Evolutionary conservation across 306 rosid species (phyloP), one percentile per base, ranked within the genome.

Genomic region (Vachellia collinsii): DNA sequence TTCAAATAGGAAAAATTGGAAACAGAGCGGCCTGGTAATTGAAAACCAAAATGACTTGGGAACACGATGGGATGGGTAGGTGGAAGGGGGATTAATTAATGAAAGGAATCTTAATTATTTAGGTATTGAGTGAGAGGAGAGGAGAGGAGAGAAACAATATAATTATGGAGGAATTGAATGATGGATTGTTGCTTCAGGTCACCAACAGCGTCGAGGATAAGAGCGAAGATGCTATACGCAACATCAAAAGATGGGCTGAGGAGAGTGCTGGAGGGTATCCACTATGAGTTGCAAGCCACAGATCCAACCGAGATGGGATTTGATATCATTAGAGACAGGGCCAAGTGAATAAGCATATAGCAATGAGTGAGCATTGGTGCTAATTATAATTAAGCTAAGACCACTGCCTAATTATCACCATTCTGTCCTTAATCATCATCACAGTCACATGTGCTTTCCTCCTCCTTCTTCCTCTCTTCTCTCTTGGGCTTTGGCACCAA

Each of bases 251-350:
- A 38, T 81, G 95, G 95, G 79, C 80, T 91, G 82, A 87, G 95
- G 75, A 84, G 91, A 86, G 95, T 86, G 54, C 78, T 89, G 20
- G 95, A 91, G 25, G 95, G 95, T 5, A 83, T 91, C 46, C 81
- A 77, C 89, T 91, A 87, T 67, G 95, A 89, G 70, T 83, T 91
- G 1, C 95, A 91, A 79, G 95, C 95, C 17, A 91, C 93, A 1
- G 95, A 91, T 70, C 95, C 95, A 11, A 86, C 88, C 0, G 95
- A 91, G 86, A 91, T 89, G 95, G 95, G 90, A 44, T 75, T 91
- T 44, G 95, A 89, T 80, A 89, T 91, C 76, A 70, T 70, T 6
- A 70, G 6, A 70, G 56, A 70, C 39, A 43, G 74, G 37, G 74
- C 74, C 56, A 70, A 70, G 56, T 70, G 3, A 29, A 17, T 2